Base-by-base conservation (phyloP, 208 protist species). In the Giardia duodenalis region DNA sequence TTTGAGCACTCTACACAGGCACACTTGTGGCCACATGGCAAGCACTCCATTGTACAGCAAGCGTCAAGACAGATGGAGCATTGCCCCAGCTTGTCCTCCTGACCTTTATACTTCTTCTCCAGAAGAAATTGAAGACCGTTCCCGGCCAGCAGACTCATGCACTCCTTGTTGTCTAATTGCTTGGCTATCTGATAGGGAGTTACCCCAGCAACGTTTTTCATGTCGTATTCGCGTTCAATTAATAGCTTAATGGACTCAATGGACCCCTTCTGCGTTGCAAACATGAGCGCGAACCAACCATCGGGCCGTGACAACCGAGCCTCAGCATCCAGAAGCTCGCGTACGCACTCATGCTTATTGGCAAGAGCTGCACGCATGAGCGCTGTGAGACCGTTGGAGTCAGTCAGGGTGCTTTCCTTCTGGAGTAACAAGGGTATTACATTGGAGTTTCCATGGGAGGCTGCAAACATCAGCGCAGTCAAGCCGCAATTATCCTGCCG, bases 381-480 rank as follows among this genome's bases (percentile, higher is more conserved):
- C 4, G 86, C 86, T 42, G 86, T 89, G 86, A 45, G 4, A 19
- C 86, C 86, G 86, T 44, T 45, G 22, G 4, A 45, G 86, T 89
- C 86, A 19, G 4, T 89, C 86, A 89, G 4, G 3, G 19, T 45
- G 4, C 4, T 3, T 45, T 89, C 86, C 42, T 89, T 89, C 22
- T 44, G 3, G 19, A 89, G 86, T n/a, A 89, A 42, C 3, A 89
- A 19, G 19, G 4, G 22, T 19, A 89, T 45, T 10, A n/a, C 10
- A 19, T 89, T 3, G 44, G 10, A 4, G 86, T 89, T n/a, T 3
- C 42, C 42, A 44, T 44, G 4, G 19, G 4, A 45, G 22, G 86
- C 86, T 42, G 86, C 86, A 42, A 45, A 44, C 86, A 89, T 89
- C 19, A 89, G 86, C 44, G 86, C 86, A 4, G 86, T 89, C 4